Base-by-base conservation (phyloP, 1,139 yeast species). In the Pichia inconspicua region DNA sequence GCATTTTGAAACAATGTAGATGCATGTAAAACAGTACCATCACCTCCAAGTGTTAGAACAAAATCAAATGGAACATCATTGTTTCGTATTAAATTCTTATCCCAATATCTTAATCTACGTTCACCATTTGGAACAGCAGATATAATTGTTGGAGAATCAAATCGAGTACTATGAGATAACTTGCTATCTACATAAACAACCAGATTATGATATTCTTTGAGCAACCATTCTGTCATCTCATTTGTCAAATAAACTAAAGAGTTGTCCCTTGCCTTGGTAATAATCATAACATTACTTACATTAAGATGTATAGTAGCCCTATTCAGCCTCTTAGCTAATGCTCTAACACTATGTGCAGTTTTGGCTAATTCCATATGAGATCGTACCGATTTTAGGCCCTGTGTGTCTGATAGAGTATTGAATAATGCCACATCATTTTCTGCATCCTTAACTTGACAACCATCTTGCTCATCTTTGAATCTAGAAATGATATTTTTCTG, bases 181-280 rank as follows among this genome's bases (percentile, higher is more conserved):
- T 82, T 78, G 43, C 73, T 64, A 59, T 87, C 96, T 15, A 87
- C 94, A 62, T 81, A 87, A 0, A 87, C 81, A 1, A 71, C 71
- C 25, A 84, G 71, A 15, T 65, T 40, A 59, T 52, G 49, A 34
- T 50, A 52, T n/a, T 65, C 63, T 3, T 68, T 64, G 44, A 87
- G 65, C 40, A 86, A 66, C 92, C 94, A 87, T 60, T 81, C 88
- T 1, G 86, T 82, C 55, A 87, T 72, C 59, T 85, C 92, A 52
- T 90, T 71, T 0, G 95, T 85, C 43, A 87, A 69, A 57, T 78
- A 81, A 9, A 84, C 78, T 49, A 87, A 69, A 7, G 89, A 80
- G 58, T 83, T 82, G 61, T 88, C 96, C 48, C 92, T 73, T 0
- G 94, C 94, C 63, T 88, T 88, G 14, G 96, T 88, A 14, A 87